A percentile compares a stretch with the other conserved stretches of the same genome.
phyloP scores from a whole-genome alignment of 352 stramenopile species.

The Phytopythium helicoides region DNA sequence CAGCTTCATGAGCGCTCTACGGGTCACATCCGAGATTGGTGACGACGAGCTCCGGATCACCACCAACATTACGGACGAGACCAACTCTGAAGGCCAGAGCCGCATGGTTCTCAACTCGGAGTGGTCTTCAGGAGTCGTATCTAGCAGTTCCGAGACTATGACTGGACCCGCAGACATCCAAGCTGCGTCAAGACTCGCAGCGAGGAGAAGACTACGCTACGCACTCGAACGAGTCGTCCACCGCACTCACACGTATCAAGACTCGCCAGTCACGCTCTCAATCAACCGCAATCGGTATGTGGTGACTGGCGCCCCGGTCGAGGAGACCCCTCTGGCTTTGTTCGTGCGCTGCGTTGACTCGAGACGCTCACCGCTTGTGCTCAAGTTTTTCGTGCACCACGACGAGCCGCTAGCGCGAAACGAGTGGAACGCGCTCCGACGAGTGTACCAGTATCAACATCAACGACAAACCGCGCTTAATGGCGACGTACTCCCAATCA shows the following conservation, averaged over 20 bases:
- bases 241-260: not conserved
- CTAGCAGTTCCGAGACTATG: not conserved
- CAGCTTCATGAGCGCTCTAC: conserved; percentile 5
- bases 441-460: conserved; percentile 29
- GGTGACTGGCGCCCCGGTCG: conserved; percentile 18
- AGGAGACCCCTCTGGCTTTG: conserved; percentile 46
- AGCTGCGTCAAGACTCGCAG: conserved; percentile 6
- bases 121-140: conserved; percentile 5
- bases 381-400: conserved; percentile 65
- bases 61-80: conserved; percentile 1
- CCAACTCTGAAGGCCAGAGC: not conserved
- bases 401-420: conserved; percentile 44
- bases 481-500: not conserved
- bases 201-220: conserved; percentile 3
- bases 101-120: not conserved
- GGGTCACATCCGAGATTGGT: conserved; percentile 1
- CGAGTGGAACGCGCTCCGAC: conserved; percentile 51
- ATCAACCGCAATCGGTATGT: conserved; percentile 35
- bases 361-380: conserved; percentile 10
- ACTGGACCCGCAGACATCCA: not conserved
- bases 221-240: conserved; percentile 21
- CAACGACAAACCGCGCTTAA: not conserved
- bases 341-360: conserved; percentile 26
- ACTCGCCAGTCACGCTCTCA: conserved; percentile 12
- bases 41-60: conserved; percentile 5